phyloP scores from a whole-genome alignment of 2,329 filamentous ascomycete species.

The Fusarium lyarnte region DNA sequence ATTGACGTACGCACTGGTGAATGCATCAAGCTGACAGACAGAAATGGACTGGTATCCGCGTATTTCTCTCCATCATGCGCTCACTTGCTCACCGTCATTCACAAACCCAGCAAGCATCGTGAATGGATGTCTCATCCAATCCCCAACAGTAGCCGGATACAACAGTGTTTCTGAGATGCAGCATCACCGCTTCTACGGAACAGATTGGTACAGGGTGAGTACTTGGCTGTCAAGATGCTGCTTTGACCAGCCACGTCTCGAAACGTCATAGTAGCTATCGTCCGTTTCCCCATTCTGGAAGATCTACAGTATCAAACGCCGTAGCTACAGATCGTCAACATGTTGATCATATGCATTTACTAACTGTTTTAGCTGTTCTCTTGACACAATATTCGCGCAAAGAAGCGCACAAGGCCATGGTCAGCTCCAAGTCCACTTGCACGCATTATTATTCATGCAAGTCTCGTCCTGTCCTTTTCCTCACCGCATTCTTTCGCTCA shows the following conservation, averaged over 20 bases:
- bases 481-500: conserved; percentile 35
- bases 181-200: conserved; percentile 9
- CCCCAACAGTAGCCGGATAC: conserved; percentile 13
- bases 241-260: background rate
- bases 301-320: conserved; percentile 17
- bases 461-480: conserved; percentile 11
- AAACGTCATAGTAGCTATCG: conserved; percentile 6
- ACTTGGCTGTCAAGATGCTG: background rate
- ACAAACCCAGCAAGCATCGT: background rate
- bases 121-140: conserved; percentile 1
- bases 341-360: background rate
- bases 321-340: background rate
- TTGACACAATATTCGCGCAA: background rate
- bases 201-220: conserved; percentile 19
- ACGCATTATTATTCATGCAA: conserved; percentile 16
- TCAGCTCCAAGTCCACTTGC: background rate
- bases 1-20: background rate
- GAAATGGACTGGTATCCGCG: background rate
- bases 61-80: background rate
- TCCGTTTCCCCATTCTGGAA: conserved; percentile 9
- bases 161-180: conserved; percentile 16
- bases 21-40: background rate
- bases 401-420: background rate
- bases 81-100: conserved; percentile 28
- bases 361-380: background rate